Conservation (phyloP, 768 basidiomycete genomes). For the Psilocybe tampanensis region DNA sequence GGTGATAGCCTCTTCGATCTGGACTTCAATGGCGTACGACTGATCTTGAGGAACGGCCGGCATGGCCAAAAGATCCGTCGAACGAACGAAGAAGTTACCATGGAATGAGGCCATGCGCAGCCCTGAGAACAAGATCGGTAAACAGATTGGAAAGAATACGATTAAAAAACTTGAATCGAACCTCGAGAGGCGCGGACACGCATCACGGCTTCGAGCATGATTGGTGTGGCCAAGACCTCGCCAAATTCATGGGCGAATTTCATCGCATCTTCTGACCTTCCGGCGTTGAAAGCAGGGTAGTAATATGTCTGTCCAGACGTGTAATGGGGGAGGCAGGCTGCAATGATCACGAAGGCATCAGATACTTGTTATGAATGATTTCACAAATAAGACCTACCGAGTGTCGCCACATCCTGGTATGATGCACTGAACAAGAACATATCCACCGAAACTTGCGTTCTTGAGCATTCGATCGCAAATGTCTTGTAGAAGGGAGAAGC, state of each 20-base stretch:
- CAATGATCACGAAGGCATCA: slow-evolving; percentile 5
- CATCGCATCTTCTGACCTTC: slow-evolving; percentile 91
- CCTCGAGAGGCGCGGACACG: slow-evolving; percentile 97
- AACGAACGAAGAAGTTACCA: slow-evolving; percentile 98
- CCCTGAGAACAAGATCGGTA: slow-evolving; percentile 43
- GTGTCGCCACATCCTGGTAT: slow-evolving; percentile 94
- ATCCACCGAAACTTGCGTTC: slow-evolving; percentile 95
- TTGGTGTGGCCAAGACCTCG: slow-evolving; percentile 87
- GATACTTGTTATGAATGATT: not conserved
- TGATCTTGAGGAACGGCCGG: slow-evolving; percentile 97
- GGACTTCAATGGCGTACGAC: slow-evolving; percentile 93
- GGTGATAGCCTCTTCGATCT: slow-evolving; percentile 93
- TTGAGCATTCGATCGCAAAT: slow-evolving; percentile 97
- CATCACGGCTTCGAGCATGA: slow-evolving; percentile 97
- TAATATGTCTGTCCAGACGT: slow-evolving; percentile 98
- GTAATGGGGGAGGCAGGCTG: slow-evolving; percentile 93
- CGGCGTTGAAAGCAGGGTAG: slow-evolving; percentile 97
- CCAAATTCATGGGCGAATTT: slow-evolving; percentile 99
- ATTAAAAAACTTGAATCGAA: slow-evolving; percentile 31
- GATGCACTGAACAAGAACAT: slow-evolving; percentile 97
- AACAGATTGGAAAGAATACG: not conserved
- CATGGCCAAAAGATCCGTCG: slow-evolving; percentile 94
- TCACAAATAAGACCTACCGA: slow-evolving; percentile 55
- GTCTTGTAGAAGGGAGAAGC: slow-evolving; percentile 97
- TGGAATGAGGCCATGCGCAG: slow-evolving; percentile 97